Percentiles rank a stretch among this genome's conserved stretches.
Evolutionary conservation across 768 basidiomycete species (phyloP).

Genomic region (Lactifluus rugatus): DNA sequence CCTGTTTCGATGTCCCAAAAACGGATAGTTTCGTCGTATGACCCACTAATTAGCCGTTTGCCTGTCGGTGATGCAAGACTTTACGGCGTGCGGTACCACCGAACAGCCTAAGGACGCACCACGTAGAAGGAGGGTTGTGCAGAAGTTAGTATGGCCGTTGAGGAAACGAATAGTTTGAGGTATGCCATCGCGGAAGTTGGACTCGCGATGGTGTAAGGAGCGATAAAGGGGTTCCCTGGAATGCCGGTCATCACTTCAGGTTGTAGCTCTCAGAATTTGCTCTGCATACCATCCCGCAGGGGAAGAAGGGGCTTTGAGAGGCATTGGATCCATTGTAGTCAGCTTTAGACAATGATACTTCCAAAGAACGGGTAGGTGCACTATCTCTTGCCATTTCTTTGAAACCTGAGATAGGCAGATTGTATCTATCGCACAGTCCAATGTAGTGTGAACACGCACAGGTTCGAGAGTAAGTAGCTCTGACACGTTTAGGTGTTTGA

Average conservation of each 20-base stretch:
- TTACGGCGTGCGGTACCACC: background rate
- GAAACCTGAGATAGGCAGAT: conserved; percentile 28
- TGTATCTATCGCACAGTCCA: background rate
- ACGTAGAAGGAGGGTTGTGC: conserved; percentile 68
- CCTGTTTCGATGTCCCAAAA: conserved; percentile 79
- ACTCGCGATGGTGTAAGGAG: conserved; percentile 75
- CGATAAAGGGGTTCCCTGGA: conserved; percentile 61
- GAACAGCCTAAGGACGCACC: conserved; percentile 25
- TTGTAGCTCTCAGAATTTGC: conserved; percentile 4
- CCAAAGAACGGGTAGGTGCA: conserved; percentile 66
- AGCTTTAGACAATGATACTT: conserved; percentile 63
- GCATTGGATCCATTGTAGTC: conserved; percentile 62
- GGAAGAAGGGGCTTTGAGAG: conserved; percentile 47
- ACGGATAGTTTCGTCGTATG: conserved; percentile 85
- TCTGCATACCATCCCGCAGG: conserved; percentile 63
- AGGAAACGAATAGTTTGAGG: conserved; percentile 74
- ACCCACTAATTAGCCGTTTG: conserved; percentile 78
- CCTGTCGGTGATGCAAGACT: conserved; percentile 28
- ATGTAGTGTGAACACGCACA: conserved; percentile 28
- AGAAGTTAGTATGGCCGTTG: conserved; percentile 78
- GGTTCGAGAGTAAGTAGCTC: conserved; percentile 53
- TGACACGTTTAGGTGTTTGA: conserved; percentile 47
- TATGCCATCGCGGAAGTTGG: conserved; percentile 66
- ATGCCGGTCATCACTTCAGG: background rate
- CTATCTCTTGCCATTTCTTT: conserved; percentile 35